A percentile compares a stretch with the other conserved stretches of the same genome.
Conservation (phyloP, 1,284 basidiomycete genomes). For the Inonotus obliquus region DNA sequence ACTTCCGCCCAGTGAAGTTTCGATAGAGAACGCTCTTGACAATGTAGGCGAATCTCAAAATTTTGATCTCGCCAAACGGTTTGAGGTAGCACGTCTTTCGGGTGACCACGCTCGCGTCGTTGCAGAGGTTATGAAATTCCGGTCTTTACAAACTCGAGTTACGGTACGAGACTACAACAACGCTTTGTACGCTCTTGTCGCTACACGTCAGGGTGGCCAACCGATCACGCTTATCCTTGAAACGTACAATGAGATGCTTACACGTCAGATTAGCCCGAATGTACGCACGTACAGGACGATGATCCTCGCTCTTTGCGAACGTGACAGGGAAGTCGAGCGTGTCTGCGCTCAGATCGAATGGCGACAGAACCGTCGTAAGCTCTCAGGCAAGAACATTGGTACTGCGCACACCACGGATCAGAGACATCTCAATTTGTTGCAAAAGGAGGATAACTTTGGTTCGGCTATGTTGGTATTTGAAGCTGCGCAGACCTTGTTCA, state of each 20-base stretch:
- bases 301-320: slow-evolving; percentile 63
- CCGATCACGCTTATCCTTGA: slow-evolving; percentile 59
- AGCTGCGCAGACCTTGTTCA: slow-evolving; percentile 41
- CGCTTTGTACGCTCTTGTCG: slow-evolving; percentile 53
- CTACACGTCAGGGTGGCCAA: slow-evolving; percentile 46
- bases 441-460: slow-evolving; percentile 64
- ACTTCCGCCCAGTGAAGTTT: slow-evolving; percentile 5
- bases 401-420: slow-evolving; percentile 27
- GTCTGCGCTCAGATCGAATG: slow-evolving; percentile 42
- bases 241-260: slow-evolving; percentile 74
- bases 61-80: slow-evolving; percentile 3
- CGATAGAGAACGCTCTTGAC: slow-evolving; percentile 7
- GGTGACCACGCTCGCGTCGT: slow-evolving; percentile 18
- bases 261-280: slow-evolving; percentile 63
- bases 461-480: slow-evolving; percentile 74
- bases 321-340: slow-evolving; percentile 66
- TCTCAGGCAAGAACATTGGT: slow-evolving; percentile 23
- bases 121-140: slow-evolving; percentile 22
- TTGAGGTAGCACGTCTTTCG: slow-evolving; percentile 13
- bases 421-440: slow-evolving; percentile 38
- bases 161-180: slow-evolving; percentile 57
- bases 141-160: slow-evolving; percentile 16
- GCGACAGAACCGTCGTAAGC: slow-evolving; percentile 31
- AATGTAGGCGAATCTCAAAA: slow-evolving; percentile 8
- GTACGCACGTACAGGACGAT: slow-evolving; percentile 64